Percentiles rank a stretch among this genome's conserved stretches.
phyloP scores from a whole-genome alignment of 73 alveolate genomes.

The Paramecium sonneborni region DNA sequence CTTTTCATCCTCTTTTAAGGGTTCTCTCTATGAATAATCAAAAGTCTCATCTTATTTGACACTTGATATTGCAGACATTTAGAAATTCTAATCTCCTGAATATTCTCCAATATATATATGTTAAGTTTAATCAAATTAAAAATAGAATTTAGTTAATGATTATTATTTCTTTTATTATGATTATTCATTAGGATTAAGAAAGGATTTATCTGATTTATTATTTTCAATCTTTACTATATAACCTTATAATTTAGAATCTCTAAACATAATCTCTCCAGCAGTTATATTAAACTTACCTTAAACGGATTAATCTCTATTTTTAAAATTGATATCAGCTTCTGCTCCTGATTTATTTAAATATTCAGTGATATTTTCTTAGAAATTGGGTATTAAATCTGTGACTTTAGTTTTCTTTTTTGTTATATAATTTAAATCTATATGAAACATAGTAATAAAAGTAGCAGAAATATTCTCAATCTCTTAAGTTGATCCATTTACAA shows the following conservation, averaged over 20 bases:
- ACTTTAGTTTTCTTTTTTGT: slow-evolving; percentile 57
- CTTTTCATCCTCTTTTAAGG: slow-evolving; percentile 55
- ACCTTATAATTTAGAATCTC: slow-evolving; percentile 56
- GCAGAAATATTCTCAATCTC: slow-evolving; percentile 63
- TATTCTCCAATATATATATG: neutral
- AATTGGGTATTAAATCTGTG: slow-evolving; percentile 56
- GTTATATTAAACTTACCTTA: neutral
- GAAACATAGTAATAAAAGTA: slow-evolving; percentile 56
- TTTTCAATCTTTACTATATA: slow-evolving; percentile 59
- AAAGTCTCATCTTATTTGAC: slow-evolving; percentile 52
- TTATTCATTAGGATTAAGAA: neutral
- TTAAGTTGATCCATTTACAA: slow-evolving; percentile 19
- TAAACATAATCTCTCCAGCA: slow-evolving; percentile 8
- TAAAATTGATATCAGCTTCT: slow-evolving; percentile 50
- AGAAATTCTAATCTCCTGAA: slow-evolving; percentile 44
- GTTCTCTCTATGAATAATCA: slow-evolving; percentile 59
- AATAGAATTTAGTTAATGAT: slow-evolving; percentile 24
- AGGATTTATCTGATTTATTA: neutral
- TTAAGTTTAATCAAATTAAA: slow-evolving; percentile 11
- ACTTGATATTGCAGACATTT: slow-evolving; percentile 47
- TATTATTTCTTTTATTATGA: neutral
- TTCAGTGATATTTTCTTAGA: slow-evolving; percentile 35
- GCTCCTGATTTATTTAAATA: slow-evolving; percentile 52
- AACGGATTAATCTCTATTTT: slow-evolving; percentile 40
- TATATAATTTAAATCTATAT: slow-evolving; percentile 31